Percentiles rank a stretch among this genome's conserved stretches.
These are phyloP conservation scores for Coleophoma crateriformis DNA, from an alignment of 2,329 filamentous ascomycete genomes.

Conservation along the genomic window DNA sequence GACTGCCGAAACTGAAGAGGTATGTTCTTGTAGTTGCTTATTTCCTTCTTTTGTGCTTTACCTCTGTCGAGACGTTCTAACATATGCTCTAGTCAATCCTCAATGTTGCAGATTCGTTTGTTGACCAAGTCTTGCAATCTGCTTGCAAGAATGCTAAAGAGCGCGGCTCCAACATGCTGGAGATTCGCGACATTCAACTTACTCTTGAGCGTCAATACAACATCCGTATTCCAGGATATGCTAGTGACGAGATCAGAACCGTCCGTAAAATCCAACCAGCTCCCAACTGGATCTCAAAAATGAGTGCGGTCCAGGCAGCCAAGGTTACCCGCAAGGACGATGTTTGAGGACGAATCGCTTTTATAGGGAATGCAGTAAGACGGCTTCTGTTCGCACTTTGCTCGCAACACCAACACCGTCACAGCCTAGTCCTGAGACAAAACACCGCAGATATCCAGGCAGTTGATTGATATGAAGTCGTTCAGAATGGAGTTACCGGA, in stretches of 20 bases:
- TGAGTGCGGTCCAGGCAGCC: slow-evolving; percentile 91
- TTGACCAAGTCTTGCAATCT: slow-evolving; percentile 81
- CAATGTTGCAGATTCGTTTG: slow-evolving; percentile 86
- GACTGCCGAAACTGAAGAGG: slow-evolving; percentile 93
- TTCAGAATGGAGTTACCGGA: no score
- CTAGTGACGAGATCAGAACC: slow-evolving; percentile 83
- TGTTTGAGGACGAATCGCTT: slow-evolving; percentile 8
- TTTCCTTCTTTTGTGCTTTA: not conserved
- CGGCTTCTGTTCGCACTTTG: no score
- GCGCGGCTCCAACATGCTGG: slow-evolving; percentile 81
- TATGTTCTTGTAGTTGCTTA: slow-evolving; percentile 36
- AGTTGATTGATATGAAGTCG: no score
- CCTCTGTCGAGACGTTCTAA: no score
- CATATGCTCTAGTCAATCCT: slow-evolving; percentile 63
- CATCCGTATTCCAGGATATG: slow-evolving; percentile 88
- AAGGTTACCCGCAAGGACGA: slow-evolving; percentile 60
- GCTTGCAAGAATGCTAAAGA: slow-evolving; percentile 92
- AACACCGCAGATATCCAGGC: no score
- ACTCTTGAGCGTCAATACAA: slow-evolving; percentile 82
- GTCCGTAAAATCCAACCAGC: slow-evolving; percentile 90
- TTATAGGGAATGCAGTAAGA: no score
- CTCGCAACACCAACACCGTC: no score
- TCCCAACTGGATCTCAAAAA: slow-evolving; percentile 88
- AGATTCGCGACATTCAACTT: slow-evolving; percentile 81
- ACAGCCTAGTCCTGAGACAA: no score